Conservation (phyloP, 805 yeast genomes). For the Pichia cabralensis region DNA sequence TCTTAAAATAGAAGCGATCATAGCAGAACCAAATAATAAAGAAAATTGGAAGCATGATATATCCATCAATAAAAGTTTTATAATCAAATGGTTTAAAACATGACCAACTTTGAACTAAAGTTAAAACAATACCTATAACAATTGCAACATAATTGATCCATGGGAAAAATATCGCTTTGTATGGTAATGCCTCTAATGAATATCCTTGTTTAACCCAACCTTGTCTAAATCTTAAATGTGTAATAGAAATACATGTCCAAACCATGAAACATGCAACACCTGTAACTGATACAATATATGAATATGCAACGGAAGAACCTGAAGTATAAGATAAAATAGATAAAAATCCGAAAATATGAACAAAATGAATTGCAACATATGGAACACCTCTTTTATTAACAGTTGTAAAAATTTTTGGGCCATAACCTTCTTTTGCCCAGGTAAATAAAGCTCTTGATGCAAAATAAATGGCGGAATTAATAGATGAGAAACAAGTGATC, state of each 20-base stretch:
- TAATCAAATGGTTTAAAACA: conserved; percentile 50
- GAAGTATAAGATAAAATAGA: conserved; percentile 47
- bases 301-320: conserved; percentile 52
- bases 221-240: conserved; percentile 47
- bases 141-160: conserved; percentile 39
- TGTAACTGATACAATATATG: conserved; percentile 49
- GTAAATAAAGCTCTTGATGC: conserved; percentile 60
- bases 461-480: conserved; percentile 59
- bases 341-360: conserved; percentile 45
- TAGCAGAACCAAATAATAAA: conserved; percentile 28
- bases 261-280: conserved; percentile 63
- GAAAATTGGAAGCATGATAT: conserved; percentile 52
- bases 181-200: conserved; percentile 40
- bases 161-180: conserved; percentile 43
- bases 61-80: conserved; percentile 48
- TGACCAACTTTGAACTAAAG: conserved; percentile 59
- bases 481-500: conserved; percentile 56
- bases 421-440: conserved; percentile 48
- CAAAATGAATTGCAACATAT: conserved; percentile 43
- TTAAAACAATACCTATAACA: conserved; percentile 39
- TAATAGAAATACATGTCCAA: conserved; percentile 51
- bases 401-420: conserved; percentile 33
- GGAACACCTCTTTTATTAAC: conserved; percentile 58
- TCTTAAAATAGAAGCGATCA: conserved; percentile 14
- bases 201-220: conserved; percentile 36